phyloP scores from a whole-genome alignment of 768 basidiomycete genomes.

The Phlegmacium glaucopus region DNA sequence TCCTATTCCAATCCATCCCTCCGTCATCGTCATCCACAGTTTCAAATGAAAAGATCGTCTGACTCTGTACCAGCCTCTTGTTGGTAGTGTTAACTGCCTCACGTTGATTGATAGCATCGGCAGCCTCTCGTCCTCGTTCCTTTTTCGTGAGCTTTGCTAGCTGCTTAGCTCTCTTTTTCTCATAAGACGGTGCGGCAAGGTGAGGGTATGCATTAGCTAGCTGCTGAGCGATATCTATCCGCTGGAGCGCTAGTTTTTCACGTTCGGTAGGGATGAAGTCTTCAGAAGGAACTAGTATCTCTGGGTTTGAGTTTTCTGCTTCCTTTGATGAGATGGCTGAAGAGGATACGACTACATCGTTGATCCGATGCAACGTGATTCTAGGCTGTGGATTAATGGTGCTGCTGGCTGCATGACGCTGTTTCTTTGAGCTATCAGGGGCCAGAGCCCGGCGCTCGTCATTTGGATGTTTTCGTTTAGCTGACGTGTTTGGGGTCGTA shows the following conservation, averaged over 20 bases:
- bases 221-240: slow-evolving; percentile 34
- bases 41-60: slow-evolving; percentile 22
- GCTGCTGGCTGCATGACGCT: too few relatives aligned
- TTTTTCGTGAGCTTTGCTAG: slow-evolving; percentile 15
- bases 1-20: slow-evolving; percentile 35
- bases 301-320: too few relatives aligned
- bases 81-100: background rate
- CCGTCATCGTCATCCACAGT: slow-evolving; percentile 30
- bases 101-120: background rate
- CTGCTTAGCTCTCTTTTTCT: slow-evolving; percentile 21
- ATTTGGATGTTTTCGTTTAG: too few relatives aligned
- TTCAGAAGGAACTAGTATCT: too few relatives aligned
- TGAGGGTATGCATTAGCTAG: slow-evolving; percentile 44
- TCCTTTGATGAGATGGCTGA: too few relatives aligned
- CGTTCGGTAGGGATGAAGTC: slow-evolving; percentile 2
- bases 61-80: slow-evolving; percentile 6
- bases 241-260: slow-evolving; percentile 14
- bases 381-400: too few relatives aligned
- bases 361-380: too few relatives aligned
- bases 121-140: background rate
- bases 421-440: too few relatives aligned
- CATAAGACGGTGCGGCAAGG: slow-evolving; percentile 31
- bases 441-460: too few relatives aligned
- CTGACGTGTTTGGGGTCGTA: too few relatives aligned
- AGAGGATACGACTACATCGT: too few relatives aligned